These are phyloP conservation scores for Trifolium subterraneum DNA, from an alignment of 306 rosid species.

Conservation along the genomic window DNA sequence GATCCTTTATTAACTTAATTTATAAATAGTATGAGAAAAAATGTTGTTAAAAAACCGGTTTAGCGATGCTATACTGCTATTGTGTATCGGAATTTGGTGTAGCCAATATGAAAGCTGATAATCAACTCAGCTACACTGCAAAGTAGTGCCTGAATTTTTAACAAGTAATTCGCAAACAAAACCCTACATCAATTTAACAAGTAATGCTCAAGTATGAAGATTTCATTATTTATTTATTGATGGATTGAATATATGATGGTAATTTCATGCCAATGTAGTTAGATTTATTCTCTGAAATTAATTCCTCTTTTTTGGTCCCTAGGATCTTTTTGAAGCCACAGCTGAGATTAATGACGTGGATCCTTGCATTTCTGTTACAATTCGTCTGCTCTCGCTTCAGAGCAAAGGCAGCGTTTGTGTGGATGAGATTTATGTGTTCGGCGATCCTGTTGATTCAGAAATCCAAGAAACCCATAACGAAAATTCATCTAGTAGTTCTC, in stretches of 20 bases:
- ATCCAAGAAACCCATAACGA: conserved; percentile 48
- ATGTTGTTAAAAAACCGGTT: background rate
- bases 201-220: conserved; percentile 56
- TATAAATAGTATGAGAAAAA: background rate
- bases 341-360: conserved; percentile 74
- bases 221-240: too few species aligned
- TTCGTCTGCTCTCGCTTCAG: conserved; percentile 86
- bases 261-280: background rate
- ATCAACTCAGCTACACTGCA: background rate
- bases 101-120: background rate
- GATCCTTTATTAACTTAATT: background rate
- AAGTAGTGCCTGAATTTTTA: too few species aligned
- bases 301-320: conserved; percentile 32
- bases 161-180: conserved; percentile 36
- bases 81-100: background rate
- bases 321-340: conserved; percentile 91
- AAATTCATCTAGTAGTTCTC: conserved; percentile 63
- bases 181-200: conserved; percentile 29
- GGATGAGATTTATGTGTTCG: conserved; percentile 86
- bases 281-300: conserved; percentile 38
- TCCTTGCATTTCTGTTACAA: conserved; percentile 80
- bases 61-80: background rate
- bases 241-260: conserved; percentile 12
- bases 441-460: conserved; percentile 73
- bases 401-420: conserved; percentile 62